Base-by-base conservation (phyloP, 2,329 filamentous ascomycete species). In the Curvularia sp. region DNA sequence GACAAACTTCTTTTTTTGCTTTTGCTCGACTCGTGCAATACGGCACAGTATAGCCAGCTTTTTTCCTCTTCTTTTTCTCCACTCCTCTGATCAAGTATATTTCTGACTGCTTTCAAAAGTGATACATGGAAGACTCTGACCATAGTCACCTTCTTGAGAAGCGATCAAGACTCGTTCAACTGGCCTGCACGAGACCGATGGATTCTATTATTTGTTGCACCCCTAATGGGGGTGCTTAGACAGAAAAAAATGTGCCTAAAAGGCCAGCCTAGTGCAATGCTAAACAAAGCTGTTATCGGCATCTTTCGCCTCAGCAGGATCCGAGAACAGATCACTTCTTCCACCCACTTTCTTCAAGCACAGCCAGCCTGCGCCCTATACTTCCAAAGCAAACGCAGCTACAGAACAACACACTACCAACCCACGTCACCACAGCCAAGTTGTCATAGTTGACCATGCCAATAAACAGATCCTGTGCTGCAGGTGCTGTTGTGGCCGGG, bases 331-430 rank as follows among this genome's bases (percentile, higher is more conserved):
- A 43, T 61, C 43, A 63, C 27, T 59, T 57, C 41, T 63, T 66
- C 57, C 39, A 64, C 8, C 57, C 46, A 9, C 57, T 60, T 34
- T 63, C 63, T 41, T 76, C 72, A 51, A 72, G 60, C 0, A 75
- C 65, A 7, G 89, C 88, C 64, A 98, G 79, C 61, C 91, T 84
- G 62, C 95, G 84, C 12, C 95, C 95, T 72, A 99, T 92, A 73
- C 97, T 98, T 10, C 95, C 95, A 81, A 99, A 97, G 78, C 93
- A 97, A 9, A 98, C 87, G 67, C 92, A 93, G 71, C 92, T 96
- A 78, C 95, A 97, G 75, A 97, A 99, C 49, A 99, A 79, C 25
- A 98, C 93, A 72, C 92, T 97, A 23, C 94, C 83, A 71, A 97
- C 89, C 94, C 95, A 99, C 4, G 93, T 91, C 12, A 88, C 89